Conservation (phyloP, 2,329 filamentous ascomycete species). For the Leptographium procerum region DNA sequence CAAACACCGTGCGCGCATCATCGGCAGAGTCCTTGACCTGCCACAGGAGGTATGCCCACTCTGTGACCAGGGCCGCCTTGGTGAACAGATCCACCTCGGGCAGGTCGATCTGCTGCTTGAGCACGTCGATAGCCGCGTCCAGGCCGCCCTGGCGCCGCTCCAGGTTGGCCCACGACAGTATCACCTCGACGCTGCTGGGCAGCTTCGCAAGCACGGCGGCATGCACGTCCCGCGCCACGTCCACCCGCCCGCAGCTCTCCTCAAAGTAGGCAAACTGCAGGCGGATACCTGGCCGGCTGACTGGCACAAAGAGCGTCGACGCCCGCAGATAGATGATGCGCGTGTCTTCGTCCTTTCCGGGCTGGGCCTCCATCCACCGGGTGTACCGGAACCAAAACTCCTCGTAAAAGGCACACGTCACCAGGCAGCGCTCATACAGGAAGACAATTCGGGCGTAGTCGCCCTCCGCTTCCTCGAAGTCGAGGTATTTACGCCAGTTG, state of each 20-base stretch:
- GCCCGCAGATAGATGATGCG: constrained; percentile 87
- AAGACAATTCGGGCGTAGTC: constrained; percentile 65
- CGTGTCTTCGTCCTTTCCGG: constrained; percentile 75
- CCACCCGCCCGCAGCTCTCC: constrained; percentile 66
- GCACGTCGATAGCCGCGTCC: constrained; percentile 73
- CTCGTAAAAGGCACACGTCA: constrained; percentile 88
- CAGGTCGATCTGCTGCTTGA: constrained; percentile 69
- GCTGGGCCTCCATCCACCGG: constrained; percentile 79
- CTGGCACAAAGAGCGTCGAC: constrained; percentile 72
- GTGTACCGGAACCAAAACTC: constrained; percentile 98
- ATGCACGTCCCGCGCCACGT: constrained; percentile 76
- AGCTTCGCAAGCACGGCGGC: constrained; percentile 64
- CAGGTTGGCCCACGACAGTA: constrained; percentile 78
- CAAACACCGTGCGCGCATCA: constrained; percentile 74
- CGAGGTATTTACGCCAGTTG: constrained; percentile 94
- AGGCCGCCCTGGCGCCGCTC: constrained; percentile 73
- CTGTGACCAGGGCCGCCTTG: constrained; percentile 76
- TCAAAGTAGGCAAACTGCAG: constrained; percentile 93
- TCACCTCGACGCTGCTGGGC: constrained; percentile 76
- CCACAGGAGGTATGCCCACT: constrained; percentile 82
- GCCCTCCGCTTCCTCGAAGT: constrained; percentile 84
- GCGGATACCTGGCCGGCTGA: constrained; percentile 72
- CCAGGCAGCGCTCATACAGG: constrained; percentile 86
- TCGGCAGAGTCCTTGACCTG: constrained; percentile 71
- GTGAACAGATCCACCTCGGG: constrained; percentile 62